Conservation (phyloP, 1,139 yeast genomes). For the Blastobotrys arbuscula region DNA sequence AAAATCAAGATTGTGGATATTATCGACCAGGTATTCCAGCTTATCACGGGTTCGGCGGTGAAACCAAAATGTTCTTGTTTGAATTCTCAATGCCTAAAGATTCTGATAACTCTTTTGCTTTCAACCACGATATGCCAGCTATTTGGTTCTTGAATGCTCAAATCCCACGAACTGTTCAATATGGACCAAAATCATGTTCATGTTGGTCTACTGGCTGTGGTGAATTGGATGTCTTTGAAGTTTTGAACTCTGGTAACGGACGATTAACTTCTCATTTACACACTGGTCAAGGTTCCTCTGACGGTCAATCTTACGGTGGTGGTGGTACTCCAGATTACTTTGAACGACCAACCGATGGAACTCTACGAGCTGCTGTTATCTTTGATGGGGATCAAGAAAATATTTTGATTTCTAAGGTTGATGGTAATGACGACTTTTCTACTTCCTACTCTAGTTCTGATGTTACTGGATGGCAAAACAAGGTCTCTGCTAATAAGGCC, state of each 20-base stretch:
- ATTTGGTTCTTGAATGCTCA: slow-evolving; percentile 92
- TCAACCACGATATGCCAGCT: slow-evolving; percentile 86
- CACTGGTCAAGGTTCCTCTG: slow-evolving; percentile 66
- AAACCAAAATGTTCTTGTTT: slow-evolving; percentile 76
- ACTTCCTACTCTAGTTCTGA: slow-evolving; percentile 6
- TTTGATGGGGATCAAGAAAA: slow-evolving; percentile 42
- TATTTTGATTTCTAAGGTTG: slow-evolving; percentile 13
- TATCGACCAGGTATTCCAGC: slow-evolving; percentile 85
- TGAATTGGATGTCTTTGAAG: slow-evolving; percentile 89
- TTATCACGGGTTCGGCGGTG: slow-evolving; percentile 72
- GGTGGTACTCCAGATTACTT: slow-evolving; percentile 89
- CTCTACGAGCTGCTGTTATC: slow-evolving; percentile 87
- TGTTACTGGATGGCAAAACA: slow-evolving; percentile 8
- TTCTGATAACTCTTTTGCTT: slow-evolving; percentile 35
- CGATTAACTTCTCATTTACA: slow-evolving; percentile 80
- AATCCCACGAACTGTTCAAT: slow-evolving; percentile 90
- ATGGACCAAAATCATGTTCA: slow-evolving; percentile 72
- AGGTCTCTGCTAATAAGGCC: slow-evolving; percentile 3
- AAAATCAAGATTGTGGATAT: slow-evolving; percentile 64
- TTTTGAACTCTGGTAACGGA: slow-evolving; percentile 63
- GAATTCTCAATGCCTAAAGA: slow-evolving; percentile 90
- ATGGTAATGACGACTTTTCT: slow-evolving; percentile 12
- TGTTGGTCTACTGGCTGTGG: slow-evolving; percentile 98
- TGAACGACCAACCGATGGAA: slow-evolving; percentile 66
- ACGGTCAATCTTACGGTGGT: slow-evolving; percentile 46